Conservation (phyloP, 2,329 filamentous ascomycete genomes). For the Delphinella strobiligena region DNA sequence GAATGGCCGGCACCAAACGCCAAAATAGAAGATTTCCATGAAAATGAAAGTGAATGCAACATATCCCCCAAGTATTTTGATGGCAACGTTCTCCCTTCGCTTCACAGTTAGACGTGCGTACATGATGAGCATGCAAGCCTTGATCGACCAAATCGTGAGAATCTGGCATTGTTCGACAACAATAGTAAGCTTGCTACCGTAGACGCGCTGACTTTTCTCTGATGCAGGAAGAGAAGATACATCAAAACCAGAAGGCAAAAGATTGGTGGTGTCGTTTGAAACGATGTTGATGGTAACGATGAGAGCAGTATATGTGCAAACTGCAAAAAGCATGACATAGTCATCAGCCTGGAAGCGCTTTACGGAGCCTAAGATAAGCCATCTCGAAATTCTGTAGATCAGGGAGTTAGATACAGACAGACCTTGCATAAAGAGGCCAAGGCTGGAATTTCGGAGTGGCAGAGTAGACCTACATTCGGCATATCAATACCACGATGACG, state of each 20-base stretch:
- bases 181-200: constrained; percentile 26
- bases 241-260: constrained; percentile 34
- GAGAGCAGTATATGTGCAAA: constrained; percentile 37
- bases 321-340: constrained; percentile 43
- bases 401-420: constrained; percentile 3
- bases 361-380: constrained; percentile 34
- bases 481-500: constrained; percentile 26
- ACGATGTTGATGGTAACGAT: constrained; percentile 37
- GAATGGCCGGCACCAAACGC: constrained; percentile 28
- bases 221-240: constrained; percentile 23
- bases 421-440: too few species aligned
- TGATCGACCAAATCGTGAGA: constrained; percentile 26
- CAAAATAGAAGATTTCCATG: constrained; percentile 29
- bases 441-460: too few species aligned
- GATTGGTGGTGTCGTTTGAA: constrained; percentile 28
- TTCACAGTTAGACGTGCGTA: constrained; percentile 26
- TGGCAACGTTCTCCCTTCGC: constrained; percentile 22
- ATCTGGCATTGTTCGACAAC: constrained; percentile 27
- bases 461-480: constrained; percentile 27
- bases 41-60: constrained; percentile 22
- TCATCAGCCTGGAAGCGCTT: constrained; percentile 43
- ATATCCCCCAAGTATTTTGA: constrained; percentile 23
- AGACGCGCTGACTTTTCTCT: constrained; percentile 16
- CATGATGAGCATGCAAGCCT: constrained; percentile 25
- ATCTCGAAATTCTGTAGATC: constrained; percentile 28